Base-by-base conservation (phyloP, 352 stramenopile species). In the Globisporangium echinulatum region DNA sequence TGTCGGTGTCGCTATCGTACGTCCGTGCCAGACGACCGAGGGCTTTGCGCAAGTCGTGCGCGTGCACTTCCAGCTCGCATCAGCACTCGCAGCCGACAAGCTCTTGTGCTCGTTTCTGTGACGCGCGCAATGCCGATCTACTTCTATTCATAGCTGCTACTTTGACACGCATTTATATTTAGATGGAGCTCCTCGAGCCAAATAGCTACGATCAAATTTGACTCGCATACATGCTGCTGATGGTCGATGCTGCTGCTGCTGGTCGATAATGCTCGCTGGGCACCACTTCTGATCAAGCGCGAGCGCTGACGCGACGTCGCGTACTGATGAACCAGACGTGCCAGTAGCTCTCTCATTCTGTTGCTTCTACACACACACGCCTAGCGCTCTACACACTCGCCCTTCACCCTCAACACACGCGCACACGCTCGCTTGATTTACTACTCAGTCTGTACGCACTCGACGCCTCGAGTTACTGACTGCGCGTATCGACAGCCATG, bases 21-120 rank as follows among this genome's bases (percentile, higher is more conserved):
- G 25, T 33, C 25, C 25, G 25, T 33, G 25, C 25, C 67, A 92
- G 83, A 66, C 70, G 40, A 62, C 71, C 15, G 87, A 96, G 62
- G 87, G 87, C 4, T 94, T 96, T 69, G 58, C 64, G 4, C 71
- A 86, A 14, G 64, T 96, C 52, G 70, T 88, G 38, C 77, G 85
- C 56, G 72, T 94, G 14, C 75, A 68, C 49, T 92, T 96, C 63
- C 62, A 64, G 49, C 58, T 89, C 48, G 67, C 84, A 49, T 43
- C 54, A 49, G 54, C 69, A 66, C 54, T 87, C 14, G 65, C 72
- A 14, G 52, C 65, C 39, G 67, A 64, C 13, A 61, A 86, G 8
- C 65, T 89, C 51, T 61, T 91, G 19, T 62, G 59, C 48, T 89
- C 79, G 44, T 91, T 89, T 70, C 67, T 90, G 69, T 90, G 25